Base-by-base conservation (phyloP, 495 filamentous ascomycete genomes). In the Mytilinidion resinicola region DNA sequence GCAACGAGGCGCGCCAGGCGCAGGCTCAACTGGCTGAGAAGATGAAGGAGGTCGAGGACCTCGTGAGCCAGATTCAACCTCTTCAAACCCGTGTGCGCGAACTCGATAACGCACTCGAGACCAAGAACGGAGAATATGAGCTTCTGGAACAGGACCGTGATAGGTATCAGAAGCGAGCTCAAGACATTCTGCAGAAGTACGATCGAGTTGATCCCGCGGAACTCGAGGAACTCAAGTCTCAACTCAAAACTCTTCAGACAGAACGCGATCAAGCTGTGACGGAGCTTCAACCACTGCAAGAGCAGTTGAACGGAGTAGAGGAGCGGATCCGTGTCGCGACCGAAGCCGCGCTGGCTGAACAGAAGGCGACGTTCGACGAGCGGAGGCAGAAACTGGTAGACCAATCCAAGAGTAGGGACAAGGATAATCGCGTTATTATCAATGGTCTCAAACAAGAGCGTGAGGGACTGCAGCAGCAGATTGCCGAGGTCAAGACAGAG, bases 161-260 rank as follows among this genome's bases (percentile, higher is more conserved):
- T 65, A 83, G 84, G 30, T 96, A 91, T 84, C 90, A 95, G 67
- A 89, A 95, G 72, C 84, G 95, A 17, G 89, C 89, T 11, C 90
- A 97, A 66, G 88, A 93, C 56, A 96, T 97, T 50, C 81, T 98
- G 19, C 88, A 90, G 61, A 96, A 96, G 65, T 96, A 97, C 69
- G 91, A 96, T 61, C 88, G 93, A 50, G 85, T 95, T 25, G 93
- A 98, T 67, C 93, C 92, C 14, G 88, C 87, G 0, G 91, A 96
- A 64, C 80, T 96, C 57, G 90, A 97, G 65, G 82, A 82, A 57
- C 75, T 97, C 54, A 96, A 91, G 70, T 81, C 84, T 63, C 78
- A 85, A 60, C 72, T 86, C 47, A 72, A 80, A 20, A 73, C 70
- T 5, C 73, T 96, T 14, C 78, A 90, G 67, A 75, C 75, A 11